Base-by-base conservation (phyloP, 345 rosid species). In the Xanthoceras sorbifolium region DNA sequence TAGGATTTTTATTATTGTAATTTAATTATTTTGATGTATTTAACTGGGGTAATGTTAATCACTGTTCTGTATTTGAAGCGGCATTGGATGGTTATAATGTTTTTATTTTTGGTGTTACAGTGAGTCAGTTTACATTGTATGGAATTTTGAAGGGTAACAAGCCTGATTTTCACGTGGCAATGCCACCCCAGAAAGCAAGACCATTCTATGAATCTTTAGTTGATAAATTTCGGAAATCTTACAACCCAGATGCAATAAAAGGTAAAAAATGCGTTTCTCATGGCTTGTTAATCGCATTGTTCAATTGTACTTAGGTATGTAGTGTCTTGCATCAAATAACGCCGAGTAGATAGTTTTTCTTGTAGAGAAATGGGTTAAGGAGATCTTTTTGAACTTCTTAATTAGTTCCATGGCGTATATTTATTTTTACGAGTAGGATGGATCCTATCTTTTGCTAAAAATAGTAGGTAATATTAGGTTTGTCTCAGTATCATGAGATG, bases 81-180 rank as follows among this genome's bases (percentile, higher is more conserved):
- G 60, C 44, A 32, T 17, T 67, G 31, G 28, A 32, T 23, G 28
- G 31, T 44, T 83, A 48, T 74, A 46, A 76, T 76, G 23, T 67
- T 75, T n/a, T n/a, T n/a, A 31, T 62, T 59, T 23, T 38, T 71
- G 69, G 61, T 77, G 72, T 36, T 81, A 60, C 90, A 95, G 98
- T 92, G 69, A 95, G 99, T 82, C 97, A 93, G 76, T 95, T 95
- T 80, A 93, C 97, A 61, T 79, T 95, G 79, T 95, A 89, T 81
- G 98, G 97, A 70, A 20, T 93, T 80, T 75, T 95, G 90, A 93
- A 95, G 92, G 99, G 99, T 71, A 95, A 95, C 91, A 95, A 93
- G 89, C 98, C 94, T 0, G 98, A 95, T 87, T 95, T 93, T 86
- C 98, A 95, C 62, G 90, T 91, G 28, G 99, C 98, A 0, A 93